Evolutionary conservation across 805 yeast species (phyloP), one percentile per base, ranked within the genome.

Genomic region (Metahyphopichia silvanorum): DNA sequence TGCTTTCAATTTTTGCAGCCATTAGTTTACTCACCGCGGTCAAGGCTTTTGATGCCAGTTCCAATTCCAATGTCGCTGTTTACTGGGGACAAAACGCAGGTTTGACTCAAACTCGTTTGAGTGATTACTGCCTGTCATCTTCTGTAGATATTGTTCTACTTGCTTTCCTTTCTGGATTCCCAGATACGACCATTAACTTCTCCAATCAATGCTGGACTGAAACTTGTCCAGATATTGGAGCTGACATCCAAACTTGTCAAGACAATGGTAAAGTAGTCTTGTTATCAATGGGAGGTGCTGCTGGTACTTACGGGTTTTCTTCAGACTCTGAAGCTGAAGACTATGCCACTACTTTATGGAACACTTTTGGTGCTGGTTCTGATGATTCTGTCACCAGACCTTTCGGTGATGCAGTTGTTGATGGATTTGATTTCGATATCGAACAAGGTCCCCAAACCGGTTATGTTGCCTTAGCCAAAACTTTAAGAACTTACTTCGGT

Each of bases 221-320:
- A n/a, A 37, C 44, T 24, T 55, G 63, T 34, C 32, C 59, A 7
- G 40, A 40, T 22, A 50, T 54, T 36, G 86, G 70, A 19, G 63
- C 65, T 25, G 89, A 84, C 43, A 86, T 87, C 42, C 51, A 67
- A 37, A 66, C 79, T 6, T 87, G 96, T 60, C 96, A 87, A 60
- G 51, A 60, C 2, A 46, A 64, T 9, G 96, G 95, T 35, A 84
- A 83, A 47, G 83, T 78, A 44, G 79, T 87, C 6, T 49, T 87
- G 16, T 53, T 87, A 9, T 85, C 95, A 1, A 50, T 88, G 21
- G 86, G 87, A 21, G 66, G 67, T 30, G 37, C 40, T 8, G 20
- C 14, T 25, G 51, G 51, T 21, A 27, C 22, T 19, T 78, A 77
- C 45, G 82, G 82, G 0, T 77, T 81, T 46, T 32, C 55, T 3